Evolutionary conservation across 2,329 filamentous ascomycete genomes (phyloP).

Genomic region (Penicillium sp.): DNA sequence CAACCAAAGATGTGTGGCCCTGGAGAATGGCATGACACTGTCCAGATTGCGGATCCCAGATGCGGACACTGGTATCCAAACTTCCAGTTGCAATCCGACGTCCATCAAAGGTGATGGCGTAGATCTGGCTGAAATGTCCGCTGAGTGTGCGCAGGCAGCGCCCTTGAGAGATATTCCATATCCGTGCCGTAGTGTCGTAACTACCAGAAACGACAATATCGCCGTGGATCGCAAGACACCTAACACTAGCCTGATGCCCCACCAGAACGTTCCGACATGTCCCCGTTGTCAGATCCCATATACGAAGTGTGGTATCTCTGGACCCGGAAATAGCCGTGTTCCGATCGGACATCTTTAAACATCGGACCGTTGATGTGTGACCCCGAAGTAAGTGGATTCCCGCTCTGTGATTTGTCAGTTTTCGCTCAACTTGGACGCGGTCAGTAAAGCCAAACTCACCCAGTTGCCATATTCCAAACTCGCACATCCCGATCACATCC

Average conservation of each 20-base stretch:
- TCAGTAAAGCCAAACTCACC: slow-evolving; percentile 54
- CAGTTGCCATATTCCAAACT: slow-evolving; percentile 93
- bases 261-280: slow-evolving; percentile 88
- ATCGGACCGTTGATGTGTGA: slow-evolving; percentile 94
- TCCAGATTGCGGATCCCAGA: slow-evolving; percentile 90
- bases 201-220: slow-evolving; percentile 97
- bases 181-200: slow-evolving; percentile 94
- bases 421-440: background rate
- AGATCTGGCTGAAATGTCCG: slow-evolving; percentile 98
- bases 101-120: slow-evolving; percentile 96
- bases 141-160: slow-evolving; percentile 85
- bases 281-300: slow-evolving; percentile 91
- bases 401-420: slow-evolving; percentile 49
- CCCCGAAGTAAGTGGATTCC: slow-evolving; percentile 83
- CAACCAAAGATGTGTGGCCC: slow-evolving; percentile 94
- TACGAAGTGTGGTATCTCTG: slow-evolving; percentile 86
- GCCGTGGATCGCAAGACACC: slow-evolving; percentile 92
- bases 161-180: slow-evolving; percentile 97
- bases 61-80: slow-evolving; percentile 91
- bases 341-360: slow-evolving; percentile 93
- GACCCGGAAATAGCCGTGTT: slow-evolving; percentile 96
- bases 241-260: slow-evolving; percentile 91
- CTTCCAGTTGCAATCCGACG: slow-evolving; percentile 91
- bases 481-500: slow-evolving; percentile 95
- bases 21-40: slow-evolving; percentile 89